Base-by-base conservation (phyloP, 2,329 filamentous ascomycete species). In the Exophiala aquamarina region DNA sequence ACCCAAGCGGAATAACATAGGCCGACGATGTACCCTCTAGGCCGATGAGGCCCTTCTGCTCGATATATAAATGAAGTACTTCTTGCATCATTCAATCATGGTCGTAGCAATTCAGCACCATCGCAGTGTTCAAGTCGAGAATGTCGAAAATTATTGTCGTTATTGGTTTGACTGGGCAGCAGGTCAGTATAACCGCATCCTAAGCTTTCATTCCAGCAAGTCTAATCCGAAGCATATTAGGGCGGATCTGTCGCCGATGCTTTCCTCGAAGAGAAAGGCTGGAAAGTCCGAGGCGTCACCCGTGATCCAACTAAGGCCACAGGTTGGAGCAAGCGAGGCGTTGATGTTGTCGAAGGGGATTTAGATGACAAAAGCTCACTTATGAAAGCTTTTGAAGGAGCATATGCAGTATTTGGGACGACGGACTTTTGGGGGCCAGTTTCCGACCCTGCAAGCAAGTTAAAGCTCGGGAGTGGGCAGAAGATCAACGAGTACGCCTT, bases 401-500 rank as follows among this genome's bases (percentile, higher is more conserved):
- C 75, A 15, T 70, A 73, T 48, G 59, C 71, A 47, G 77, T 82
- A 49, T 82, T 81, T 62, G 68, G 69, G 49, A 73, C 78, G 40
- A 82, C 78, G 0, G 71, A 81, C 51, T 81, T 76, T 62, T 81
- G 74, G 72, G 71, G 76, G 44, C 68, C 71, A 2, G 78, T 78
- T 57, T 71, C 71, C 58, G 65, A 70, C 2, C 66, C 70, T 0
- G 72, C 70, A 2, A 49, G 57, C 4, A 64, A 66, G 26, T 55
- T 62, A 10, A 37, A 49, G 20, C 23, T 23, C 8, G 41, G 21
- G 13, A 8, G 35, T 8, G 41, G 41, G 20, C 40, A 42, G 7
- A 23, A 28, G 13, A 34, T 49, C 28, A 72, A 70, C 4, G 61
- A 61, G 45, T 73, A 70, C 49, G 73, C 73, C 1, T 77, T 74